phyloP scores from a whole-genome alignment of 2,329 filamentous ascomycete species.

The Diaporthe humulicola region DNA sequence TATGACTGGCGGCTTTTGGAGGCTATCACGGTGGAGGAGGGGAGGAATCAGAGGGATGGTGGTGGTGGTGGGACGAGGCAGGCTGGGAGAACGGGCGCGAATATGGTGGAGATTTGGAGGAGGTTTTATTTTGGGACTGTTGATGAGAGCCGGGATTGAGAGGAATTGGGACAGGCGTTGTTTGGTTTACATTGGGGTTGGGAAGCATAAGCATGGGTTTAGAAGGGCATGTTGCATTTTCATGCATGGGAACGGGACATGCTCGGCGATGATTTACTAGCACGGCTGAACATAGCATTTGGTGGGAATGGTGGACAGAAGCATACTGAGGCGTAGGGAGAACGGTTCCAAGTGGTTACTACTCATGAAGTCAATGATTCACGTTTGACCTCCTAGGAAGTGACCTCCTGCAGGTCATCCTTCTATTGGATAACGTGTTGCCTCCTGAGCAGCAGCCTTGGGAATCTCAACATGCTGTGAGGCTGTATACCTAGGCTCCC shows the following conservation, averaged over 20 bases:
- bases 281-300: constrained; percentile 1
- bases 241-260: neutral
- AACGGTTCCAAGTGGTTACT: neutral
- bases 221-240: constrained; percentile 16
- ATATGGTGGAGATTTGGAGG: constrained; percentile 44
- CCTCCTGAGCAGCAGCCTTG: neutral
- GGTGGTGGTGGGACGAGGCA: constrained; percentile 30
- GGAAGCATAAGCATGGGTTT: constrained; percentile 21
- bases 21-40: constrained; percentile 44
- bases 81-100: constrained; percentile 21
- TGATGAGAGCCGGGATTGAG: neutral
- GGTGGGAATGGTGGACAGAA: neutral
- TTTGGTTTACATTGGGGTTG: neutral
- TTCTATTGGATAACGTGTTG: no score
- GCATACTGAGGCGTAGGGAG: neutral
- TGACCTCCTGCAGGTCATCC: no score
- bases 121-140: constrained; percentile 44
- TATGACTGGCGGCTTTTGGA: constrained; percentile 57
- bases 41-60: constrained; percentile 44
- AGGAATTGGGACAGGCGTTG: neutral
- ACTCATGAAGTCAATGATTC: neutral
- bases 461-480: neutral
- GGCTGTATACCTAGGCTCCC: neutral
- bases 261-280: neutral
- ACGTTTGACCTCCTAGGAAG: no score